phyloP scores from a whole-genome alignment of 495 filamentous ascomycete species.

The Endocarpon pusillum region DNA sequence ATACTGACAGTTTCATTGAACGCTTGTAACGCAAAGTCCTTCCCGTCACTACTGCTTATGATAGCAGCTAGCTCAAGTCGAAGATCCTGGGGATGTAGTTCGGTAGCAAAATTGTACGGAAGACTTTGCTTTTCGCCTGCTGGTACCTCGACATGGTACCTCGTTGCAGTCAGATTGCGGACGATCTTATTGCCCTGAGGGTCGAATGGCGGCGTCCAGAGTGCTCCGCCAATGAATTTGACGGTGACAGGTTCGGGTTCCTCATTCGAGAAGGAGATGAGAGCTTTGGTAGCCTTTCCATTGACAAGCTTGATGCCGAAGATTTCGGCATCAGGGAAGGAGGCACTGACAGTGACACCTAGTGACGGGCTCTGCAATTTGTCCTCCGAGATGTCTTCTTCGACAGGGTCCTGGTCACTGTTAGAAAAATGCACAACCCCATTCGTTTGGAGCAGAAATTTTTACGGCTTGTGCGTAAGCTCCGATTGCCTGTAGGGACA shows the following conservation, averaged over 20 bases:
- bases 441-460: conserved; percentile 4
- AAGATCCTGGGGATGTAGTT: conserved; percentile 87
- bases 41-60: conserved; percentile 42
- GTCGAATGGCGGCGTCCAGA: conserved; percentile 41
- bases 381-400: too few species aligned
- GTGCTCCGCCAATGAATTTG: conserved; percentile 58
- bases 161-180: conserved; percentile 67
- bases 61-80: conserved; percentile 63
- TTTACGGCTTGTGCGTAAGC: too few species aligned
- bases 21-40: conserved; percentile 57
- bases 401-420: too few species aligned
- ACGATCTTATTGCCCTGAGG: conserved; percentile 39
- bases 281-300: conserved; percentile 65
- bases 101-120: conserved; percentile 70
- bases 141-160: conserved; percentile 58
- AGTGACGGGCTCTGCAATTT: too few species aligned
- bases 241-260: conserved; percentile 63
- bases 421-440: conserved; percentile 2
- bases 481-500: conserved; percentile 52
- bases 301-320: conserved; percentile 95
- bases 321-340: conserved; percentile 77
- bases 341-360: conserved; percentile 55
- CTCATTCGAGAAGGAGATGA: conserved; percentile 68
- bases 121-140: conserved; percentile 60
- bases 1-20: conserved; percentile 81